Conservation (phyloP, 306 rosid genomes). For the Albizia julibrissin region DNA sequence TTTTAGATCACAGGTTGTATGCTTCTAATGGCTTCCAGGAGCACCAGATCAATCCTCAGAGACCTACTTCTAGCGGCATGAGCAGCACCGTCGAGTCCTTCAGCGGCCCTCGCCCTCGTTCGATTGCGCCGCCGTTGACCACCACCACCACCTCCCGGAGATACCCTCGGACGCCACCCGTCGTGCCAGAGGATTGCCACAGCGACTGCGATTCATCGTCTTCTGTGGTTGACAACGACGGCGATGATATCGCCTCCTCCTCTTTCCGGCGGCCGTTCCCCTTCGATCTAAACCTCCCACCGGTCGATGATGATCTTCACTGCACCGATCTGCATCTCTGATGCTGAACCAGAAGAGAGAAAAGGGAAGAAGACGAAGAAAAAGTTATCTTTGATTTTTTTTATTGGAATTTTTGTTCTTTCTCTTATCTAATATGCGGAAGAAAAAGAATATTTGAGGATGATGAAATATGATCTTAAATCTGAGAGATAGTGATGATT, state of each 20-base stretch:
- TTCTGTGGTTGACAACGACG: slow-evolving; percentile 60
- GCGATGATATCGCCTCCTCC: slow-evolving; percentile 51
- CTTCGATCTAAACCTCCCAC: slow-evolving; percentile 78
- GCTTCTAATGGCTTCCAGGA: slow-evolving; percentile 38
- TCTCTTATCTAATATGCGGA: slow-evolving; percentile 30
- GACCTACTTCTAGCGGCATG: slow-evolving; percentile 79
- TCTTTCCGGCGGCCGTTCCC: slow-evolving; percentile 48
- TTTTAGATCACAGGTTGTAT: slow-evolving; percentile 44
- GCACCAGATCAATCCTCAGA: slow-evolving; percentile 45
- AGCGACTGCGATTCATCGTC: slow-evolving; percentile 94
- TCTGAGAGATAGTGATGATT: slow-evolving; percentile 34
- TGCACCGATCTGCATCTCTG: slow-evolving; percentile 79
- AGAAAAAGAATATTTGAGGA: slow-evolving; percentile 24
- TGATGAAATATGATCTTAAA: slow-evolving; percentile 49
- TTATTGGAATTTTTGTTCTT: slow-evolving; percentile 37
- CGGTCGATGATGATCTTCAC: slow-evolving; percentile 55
- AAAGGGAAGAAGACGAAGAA: neutral
- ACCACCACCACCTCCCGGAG: slow-evolving; percentile 31
- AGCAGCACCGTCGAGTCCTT: slow-evolving; percentile 90
- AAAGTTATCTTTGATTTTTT: slow-evolving; percentile 35
- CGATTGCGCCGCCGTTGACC: neutral
- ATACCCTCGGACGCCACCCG: slow-evolving; percentile 64
- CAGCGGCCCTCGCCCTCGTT: slow-evolving; percentile 67
- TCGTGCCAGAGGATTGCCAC: slow-evolving; percentile 78
- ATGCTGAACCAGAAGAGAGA: slow-evolving; percentile 32